Evolutionary conservation across 495 filamentous ascomycete species (phyloP).

Genomic region (Chaetomium fimeti): DNA sequence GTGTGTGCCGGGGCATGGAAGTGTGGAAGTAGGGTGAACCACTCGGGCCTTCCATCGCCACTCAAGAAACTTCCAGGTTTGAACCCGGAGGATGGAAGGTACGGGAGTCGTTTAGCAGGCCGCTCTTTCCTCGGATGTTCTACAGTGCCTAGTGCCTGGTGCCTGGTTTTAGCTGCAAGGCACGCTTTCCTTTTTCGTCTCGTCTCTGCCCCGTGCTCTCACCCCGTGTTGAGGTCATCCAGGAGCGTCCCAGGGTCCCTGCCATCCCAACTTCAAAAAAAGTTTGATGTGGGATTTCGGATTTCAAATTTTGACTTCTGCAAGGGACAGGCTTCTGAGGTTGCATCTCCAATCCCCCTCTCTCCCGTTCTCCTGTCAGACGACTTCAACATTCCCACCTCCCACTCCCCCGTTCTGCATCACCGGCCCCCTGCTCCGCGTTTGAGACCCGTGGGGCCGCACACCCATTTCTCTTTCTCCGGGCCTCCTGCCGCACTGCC

Average conservation of each 20-base stretch:
- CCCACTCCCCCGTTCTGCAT: constrained; percentile 16
- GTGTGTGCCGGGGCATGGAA: neutral
- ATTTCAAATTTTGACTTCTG: neutral
- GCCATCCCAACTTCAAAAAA: neutral
- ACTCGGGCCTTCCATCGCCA: neutral
- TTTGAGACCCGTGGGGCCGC: constrained; percentile 49
- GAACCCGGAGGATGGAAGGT: neutral
- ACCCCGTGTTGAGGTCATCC: neutral
- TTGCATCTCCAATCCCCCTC: constrained; percentile 10
- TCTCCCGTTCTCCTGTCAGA: constrained; percentile 23
- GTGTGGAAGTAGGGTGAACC: neutral
- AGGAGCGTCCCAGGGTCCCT: constrained; percentile 6
- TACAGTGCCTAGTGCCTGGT: neutral
- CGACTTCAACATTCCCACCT: constrained; percentile 3
- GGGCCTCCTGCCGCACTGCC: constrained; percentile 23
- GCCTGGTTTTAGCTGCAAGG: constrained; percentile 17
- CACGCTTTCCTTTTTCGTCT: constrained; percentile 15
- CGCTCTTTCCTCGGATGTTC: neutral
- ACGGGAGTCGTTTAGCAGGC: neutral
- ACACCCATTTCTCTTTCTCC: constrained; percentile 33
- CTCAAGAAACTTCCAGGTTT: neutral
- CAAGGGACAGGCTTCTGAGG: neutral
- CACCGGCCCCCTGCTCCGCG: constrained; percentile 39
- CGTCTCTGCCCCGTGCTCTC: neutral
- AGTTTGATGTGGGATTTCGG: neutral